Percentiles rank a stretch among this genome's conserved stretches.
phyloP scores from a whole-genome alignment of 108 stramenopile genomes.

The Stephanodiscus triporus region DNA sequence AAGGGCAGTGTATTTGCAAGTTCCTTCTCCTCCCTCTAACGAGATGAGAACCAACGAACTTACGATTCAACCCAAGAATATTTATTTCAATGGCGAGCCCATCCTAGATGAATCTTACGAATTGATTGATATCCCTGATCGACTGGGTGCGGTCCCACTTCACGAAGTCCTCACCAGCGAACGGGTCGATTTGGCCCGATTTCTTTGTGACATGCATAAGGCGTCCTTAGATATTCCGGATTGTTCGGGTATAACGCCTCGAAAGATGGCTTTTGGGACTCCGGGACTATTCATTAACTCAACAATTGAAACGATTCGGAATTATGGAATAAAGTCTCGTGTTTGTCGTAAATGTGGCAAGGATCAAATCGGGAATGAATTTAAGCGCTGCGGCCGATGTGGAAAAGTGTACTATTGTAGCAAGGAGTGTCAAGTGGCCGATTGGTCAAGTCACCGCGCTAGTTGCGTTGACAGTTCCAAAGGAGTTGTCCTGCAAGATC shows the following conservation, averaged over 20 bases:
- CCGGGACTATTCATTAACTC: background rate
- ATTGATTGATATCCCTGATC: conserved; percentile 25
- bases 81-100: background rate
- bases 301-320: too few species aligned
- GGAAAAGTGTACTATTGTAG: too few species aligned
- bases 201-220: conserved; percentile 8
- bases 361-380: conserved; percentile 4
- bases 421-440: too few species aligned
- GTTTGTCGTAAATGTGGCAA: background rate
- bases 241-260: background rate
- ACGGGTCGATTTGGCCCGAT: conserved; percentile 39
- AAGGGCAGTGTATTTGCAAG: background rate
- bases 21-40: too few species aligned
- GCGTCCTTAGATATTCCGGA: conserved; percentile 7
- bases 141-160: conserved; percentile 24
- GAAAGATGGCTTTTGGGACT: conserved; percentile 13
- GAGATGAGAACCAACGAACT: conserved; percentile 11
- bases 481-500: conserved; percentile 12
- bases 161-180: conserved; percentile 37
- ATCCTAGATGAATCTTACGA: background rate
- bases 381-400: too few species aligned
- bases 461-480: conserved; percentile 13
- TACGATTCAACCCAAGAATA: conserved; percentile 21
- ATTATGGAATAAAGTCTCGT: background rate
- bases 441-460: too few species aligned